phyloP scores from a whole-genome alignment of 1,139 yeast species.

The Geotrichum carabidarum region DNA sequence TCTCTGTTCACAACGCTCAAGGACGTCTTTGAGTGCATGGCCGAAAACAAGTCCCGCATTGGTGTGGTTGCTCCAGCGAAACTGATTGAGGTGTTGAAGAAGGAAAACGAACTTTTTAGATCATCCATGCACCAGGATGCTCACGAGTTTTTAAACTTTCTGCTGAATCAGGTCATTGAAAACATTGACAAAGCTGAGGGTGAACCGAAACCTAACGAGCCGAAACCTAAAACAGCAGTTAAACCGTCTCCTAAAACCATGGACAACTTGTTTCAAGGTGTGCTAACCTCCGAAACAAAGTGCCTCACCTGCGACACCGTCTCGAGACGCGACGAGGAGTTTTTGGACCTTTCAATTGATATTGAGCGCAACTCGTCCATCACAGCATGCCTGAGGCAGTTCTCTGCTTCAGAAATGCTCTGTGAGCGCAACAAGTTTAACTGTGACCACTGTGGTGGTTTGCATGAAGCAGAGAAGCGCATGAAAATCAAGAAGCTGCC shows the following conservation, averaged over 20 bases:
- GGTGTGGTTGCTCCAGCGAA: constrained; percentile 83
- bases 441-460: constrained; percentile 82
- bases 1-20: constrained; percentile 68
- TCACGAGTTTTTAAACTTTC: constrained; percentile 86
- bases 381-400: constrained; percentile 68
- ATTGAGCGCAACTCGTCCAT: constrained; percentile 71
- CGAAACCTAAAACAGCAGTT: constrained; percentile 18
- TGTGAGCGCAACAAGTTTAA: constrained; percentile 85
- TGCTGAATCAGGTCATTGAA: constrained; percentile 78
- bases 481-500: constrained; percentile 78
- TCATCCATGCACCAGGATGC: constrained; percentile 98
- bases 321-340: constrained; percentile 77
- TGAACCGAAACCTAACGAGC: constrained; percentile 14
- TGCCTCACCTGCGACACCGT: constrained; percentile 85
- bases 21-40: constrained; percentile 78
- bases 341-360: constrained; percentile 81
- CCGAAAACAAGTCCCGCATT: constrained; percentile 59
- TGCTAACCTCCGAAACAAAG: constrained; percentile 77
- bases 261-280: constrained; percentile 74
- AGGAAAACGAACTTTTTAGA: constrained; percentile 76
- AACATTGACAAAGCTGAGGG: constrained; percentile 41
- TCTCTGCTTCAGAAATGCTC: constrained; percentile 78
- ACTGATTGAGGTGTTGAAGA: constrained; percentile 68
- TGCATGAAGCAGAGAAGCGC: constrained; percentile 90
- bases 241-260: constrained; percentile 29